Evolutionary conservation across 1,284 basidiomycete genomes (phyloP).

Genomic region (Apiotrichum akiyoshidainum): DNA sequence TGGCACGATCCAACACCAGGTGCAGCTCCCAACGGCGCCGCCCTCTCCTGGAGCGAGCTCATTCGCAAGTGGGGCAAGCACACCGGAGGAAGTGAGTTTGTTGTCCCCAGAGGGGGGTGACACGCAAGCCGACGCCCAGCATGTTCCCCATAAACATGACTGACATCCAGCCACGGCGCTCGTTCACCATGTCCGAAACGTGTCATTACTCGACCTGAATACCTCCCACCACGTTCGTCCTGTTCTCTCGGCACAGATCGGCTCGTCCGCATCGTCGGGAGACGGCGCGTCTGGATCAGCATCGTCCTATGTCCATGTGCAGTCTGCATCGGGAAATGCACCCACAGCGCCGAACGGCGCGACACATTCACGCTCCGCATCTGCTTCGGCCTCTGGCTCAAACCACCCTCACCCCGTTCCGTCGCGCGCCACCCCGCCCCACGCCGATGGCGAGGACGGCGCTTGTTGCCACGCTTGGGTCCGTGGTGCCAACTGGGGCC

Average conservation of each 20-base stretch:
- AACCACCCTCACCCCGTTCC: background rate
- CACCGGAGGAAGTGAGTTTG: conserved; percentile 54
- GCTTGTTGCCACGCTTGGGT: conserved; percentile 30
- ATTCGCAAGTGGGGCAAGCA: conserved; percentile 87
- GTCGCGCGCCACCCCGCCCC: background rate
- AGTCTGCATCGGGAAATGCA: background rate
- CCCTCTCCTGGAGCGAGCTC: conserved; percentile 72
- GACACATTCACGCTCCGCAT: background rate
- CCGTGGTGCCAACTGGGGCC: conserved; percentile 6
- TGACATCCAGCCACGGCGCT: conserved; percentile 31
- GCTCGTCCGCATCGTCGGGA: conserved; percentile 27
- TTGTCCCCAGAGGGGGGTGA: background rate
- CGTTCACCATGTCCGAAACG: conserved; percentile 41
- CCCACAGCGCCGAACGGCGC: conserved; percentile 5
- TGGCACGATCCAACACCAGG: conserved; percentile 57
- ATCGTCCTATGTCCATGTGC: conserved; percentile 43
- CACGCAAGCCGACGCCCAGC: no score
- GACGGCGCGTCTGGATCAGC: conserved; percentile 24
- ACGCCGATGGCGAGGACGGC: conserved; percentile 43
- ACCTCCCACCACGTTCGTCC: conserved; percentile 23
- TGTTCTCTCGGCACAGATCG: conserved; percentile 10
- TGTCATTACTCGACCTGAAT: conserved; percentile 45
- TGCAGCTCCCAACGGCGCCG: conserved; percentile 59
- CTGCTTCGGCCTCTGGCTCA: background rate
- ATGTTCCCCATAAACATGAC: background rate